phyloP scores from a whole-genome alignment of 2,329 filamentous ascomycete species.

The Xylariaceae sp. region DNA sequence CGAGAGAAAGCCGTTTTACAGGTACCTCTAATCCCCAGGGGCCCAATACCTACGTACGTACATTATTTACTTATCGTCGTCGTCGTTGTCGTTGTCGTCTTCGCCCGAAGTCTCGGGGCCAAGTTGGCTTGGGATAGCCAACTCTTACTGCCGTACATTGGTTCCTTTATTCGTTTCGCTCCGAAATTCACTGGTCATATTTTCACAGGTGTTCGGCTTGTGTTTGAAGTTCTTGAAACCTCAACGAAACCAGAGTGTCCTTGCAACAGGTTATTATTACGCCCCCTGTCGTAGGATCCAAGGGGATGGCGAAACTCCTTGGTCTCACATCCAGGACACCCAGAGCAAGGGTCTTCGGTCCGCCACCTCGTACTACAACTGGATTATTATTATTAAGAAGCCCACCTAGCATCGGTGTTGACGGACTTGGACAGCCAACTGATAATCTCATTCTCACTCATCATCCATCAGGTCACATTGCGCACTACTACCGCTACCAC shows the following conservation, averaged over 20 bases:
- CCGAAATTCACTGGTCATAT: background rate
- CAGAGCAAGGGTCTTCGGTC: conserved; percentile 31
- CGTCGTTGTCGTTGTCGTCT: background rate
- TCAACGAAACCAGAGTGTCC: conserved; percentile 37
- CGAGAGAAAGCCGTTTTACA: too few species aligned
- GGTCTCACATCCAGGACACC: conserved; percentile 28
- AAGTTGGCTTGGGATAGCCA: conserved; percentile 1
- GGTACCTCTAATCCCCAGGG: conserved; percentile 12
- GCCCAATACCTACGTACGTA: background rate
- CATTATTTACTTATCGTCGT: background rate
- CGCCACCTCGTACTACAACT: conserved; percentile 31
- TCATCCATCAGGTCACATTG: conserved; percentile 4
- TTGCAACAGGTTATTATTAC: conserved; percentile 30
- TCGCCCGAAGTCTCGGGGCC: conserved; percentile 2
- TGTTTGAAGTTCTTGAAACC: conserved; percentile 40
- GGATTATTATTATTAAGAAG: conserved; percentile 40
- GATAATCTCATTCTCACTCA: conserved; percentile 27
- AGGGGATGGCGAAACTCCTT: conserved; percentile 31
- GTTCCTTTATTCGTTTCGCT: background rate
- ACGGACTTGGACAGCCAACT: conserved; percentile 32
- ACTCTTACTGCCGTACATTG: background rate
- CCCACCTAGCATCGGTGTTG: conserved; percentile 30
- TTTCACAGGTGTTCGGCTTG: conserved; percentile 20
- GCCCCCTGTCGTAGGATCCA: conserved; percentile 27
- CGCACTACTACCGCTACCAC: conserved; percentile 21